Base-by-base conservation (phyloP, 2,329 filamentous ascomycete species). In the Aspergillus brasiliensis region DNA sequence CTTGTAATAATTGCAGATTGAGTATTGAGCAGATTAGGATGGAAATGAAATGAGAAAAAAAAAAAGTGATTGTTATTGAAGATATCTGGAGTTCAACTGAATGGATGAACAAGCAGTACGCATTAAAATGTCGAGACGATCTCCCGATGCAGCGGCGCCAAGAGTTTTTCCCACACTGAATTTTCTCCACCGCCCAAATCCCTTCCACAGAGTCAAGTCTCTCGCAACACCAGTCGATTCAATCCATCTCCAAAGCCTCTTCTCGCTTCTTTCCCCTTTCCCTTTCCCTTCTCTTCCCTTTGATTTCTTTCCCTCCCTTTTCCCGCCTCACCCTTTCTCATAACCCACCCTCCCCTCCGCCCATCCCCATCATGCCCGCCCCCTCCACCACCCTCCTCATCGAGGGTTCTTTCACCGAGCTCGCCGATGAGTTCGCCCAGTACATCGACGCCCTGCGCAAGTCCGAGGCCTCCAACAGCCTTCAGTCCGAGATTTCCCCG, bases 321-420 rank as follows among this genome's bases (percentile, higher is more conserved):
- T 65, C 57, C 57, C 62, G 17, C 25, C 52, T 48, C 46, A 27
- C 23, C 31, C 37, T 47, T 25, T 17, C 21, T 52, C 61, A 34
- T 11, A 1, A 31, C 25, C 59, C 52, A 53, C 46, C 42, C 27
- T 56, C 60, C 58, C 61, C 64, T 56, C 57, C 62, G 13, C 38
- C 59, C 46, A 40, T 57, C 51, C 34, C 34, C 61, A 73, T 60
- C 69, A 88, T 88, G 86, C 83, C 85, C 65, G 84, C 81, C 69
- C 81, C 85, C 64, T 81, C 84, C 61, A 88, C 82, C 67, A 87
- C 86, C 72, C 83, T 88, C 70, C 81, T 88, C 70, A 87, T 99
- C 79, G 95, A 99, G 83, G 95, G 95, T 78, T 86, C 87, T 72
- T 97, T 97, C 78, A 88, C 92, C 77, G 95, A 98, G 82, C 88